phyloP scores from a whole-genome alignment of 2,329 filamentous ascomycete species.

The Triangularia setosa region DNA sequence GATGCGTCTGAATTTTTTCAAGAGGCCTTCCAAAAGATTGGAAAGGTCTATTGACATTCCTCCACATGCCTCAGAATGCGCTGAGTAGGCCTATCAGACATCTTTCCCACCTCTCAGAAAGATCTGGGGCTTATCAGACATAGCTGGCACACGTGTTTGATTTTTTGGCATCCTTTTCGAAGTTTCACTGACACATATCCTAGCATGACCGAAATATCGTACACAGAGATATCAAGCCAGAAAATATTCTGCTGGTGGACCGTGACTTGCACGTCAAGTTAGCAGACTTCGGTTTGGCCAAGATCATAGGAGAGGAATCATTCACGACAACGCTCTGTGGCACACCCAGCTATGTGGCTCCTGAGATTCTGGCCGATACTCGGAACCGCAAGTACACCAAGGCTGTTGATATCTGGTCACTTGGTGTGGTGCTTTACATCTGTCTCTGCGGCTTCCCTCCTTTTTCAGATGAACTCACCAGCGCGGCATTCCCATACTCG shows the following conservation, averaged over 20 bases:
- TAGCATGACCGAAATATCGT: slow-evolving; percentile 97
- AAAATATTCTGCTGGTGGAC: slow-evolving; percentile 88
- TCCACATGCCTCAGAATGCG: too few relatives aligned
- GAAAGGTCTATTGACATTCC: too few relatives aligned
- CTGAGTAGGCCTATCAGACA: too few relatives aligned
- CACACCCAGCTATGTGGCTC: slow-evolving; percentile 95
- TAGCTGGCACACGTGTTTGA: too few relatives aligned
- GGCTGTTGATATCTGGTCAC: slow-evolving; percentile 92
- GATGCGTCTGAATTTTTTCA: too few relatives aligned
- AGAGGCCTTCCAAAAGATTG: too few relatives aligned
- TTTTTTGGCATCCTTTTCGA: too few relatives aligned
- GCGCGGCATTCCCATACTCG: slow-evolving; percentile 75
- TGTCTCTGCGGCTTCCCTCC: slow-evolving; percentile 95
- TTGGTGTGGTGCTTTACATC: slow-evolving; percentile 97
- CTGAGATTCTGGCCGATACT: slow-evolving; percentile 83
- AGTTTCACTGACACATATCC: too few relatives aligned
- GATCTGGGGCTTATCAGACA: too few relatives aligned
- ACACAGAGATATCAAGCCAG: slow-evolving; percentile 95
- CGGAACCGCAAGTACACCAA: slow-evolving; percentile 86
- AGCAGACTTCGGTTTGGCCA: slow-evolving; percentile 93
- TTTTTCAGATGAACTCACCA: slow-evolving; percentile 90
- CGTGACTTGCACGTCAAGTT: slow-evolving; percentile 84
- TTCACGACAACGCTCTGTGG: slow-evolving; percentile 96
- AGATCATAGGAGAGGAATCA: slow-evolving; percentile 97
- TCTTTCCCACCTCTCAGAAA: too few relatives aligned